phyloP scores from a whole-genome alignment of 2,329 filamentous ascomycete genomes.

The Diaporthe ilicicola region DNA sequence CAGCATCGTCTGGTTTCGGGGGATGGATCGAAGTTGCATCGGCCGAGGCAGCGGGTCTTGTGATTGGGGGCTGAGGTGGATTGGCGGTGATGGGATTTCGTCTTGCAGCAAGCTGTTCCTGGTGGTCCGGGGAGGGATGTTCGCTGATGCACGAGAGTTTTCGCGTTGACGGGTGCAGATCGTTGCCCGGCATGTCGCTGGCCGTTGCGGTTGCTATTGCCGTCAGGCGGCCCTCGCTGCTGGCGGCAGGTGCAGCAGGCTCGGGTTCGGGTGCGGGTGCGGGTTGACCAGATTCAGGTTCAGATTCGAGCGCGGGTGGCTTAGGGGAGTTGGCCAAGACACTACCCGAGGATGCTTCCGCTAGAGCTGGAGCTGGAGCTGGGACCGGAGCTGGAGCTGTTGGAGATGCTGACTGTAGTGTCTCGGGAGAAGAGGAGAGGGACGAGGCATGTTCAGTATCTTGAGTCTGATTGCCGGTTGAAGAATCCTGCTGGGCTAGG shows the following conservation, averaged over 20 bases:
- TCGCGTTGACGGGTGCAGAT: slow-evolving; percentile 43
- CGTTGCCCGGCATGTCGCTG: slow-evolving; percentile 40
- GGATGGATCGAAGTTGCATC: slow-evolving; percentile 5
- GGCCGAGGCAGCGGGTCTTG: background rate
- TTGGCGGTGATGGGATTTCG: slow-evolving; percentile 12
- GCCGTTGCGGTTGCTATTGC: slow-evolving; percentile 32
- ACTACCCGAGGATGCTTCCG: background rate
- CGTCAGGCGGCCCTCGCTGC: slow-evolving; percentile 34
- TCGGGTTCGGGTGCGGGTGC: slow-evolving; percentile 24
- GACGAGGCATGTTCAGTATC: background rate
- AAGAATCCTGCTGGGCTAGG: slow-evolving; percentile 3
- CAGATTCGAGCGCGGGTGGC: slow-evolving; percentile 15
- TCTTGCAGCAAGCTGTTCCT: slow-evolving; percentile 3
- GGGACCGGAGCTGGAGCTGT: background rate
- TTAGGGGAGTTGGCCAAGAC: slow-evolving; percentile 5
- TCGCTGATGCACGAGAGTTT: slow-evolving; percentile 47
- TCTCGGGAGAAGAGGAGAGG: background rate
- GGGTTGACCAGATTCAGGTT: background rate
- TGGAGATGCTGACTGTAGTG: background rate
- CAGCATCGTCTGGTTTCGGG: slow-evolving; percentile 19
- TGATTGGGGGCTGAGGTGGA: slow-evolving; percentile 28
- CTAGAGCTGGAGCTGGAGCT: background rate
- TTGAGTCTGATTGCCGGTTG: background rate
- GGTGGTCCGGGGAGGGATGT: slow-evolving; percentile 37
- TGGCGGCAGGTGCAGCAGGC: background rate